Percentiles rank a stretch among this genome's conserved stretches.
Conservation (phyloP, 257 asterid genomes). For the Verbascum thapsus region DNA sequence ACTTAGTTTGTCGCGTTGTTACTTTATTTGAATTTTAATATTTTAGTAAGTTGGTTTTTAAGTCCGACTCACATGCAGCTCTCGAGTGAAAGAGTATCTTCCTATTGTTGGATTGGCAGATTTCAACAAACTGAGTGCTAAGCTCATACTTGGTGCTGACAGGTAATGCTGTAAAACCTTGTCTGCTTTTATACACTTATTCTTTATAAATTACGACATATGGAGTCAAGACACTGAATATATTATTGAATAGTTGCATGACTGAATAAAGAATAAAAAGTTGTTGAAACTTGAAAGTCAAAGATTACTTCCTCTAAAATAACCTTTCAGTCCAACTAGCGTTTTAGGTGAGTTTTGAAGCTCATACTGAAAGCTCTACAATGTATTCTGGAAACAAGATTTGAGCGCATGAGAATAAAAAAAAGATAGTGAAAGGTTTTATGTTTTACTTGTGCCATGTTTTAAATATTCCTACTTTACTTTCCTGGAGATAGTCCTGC, state of each 20-base stretch:
- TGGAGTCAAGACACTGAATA: background rate
- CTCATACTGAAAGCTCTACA: no score
- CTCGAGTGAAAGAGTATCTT: constrained; percentile 84
- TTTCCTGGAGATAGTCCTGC: constrained; percentile 53
- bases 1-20: constrained; percentile 27
- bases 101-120: constrained; percentile 77
- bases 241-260: no score
- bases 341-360: background rate
- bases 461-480: constrained; percentile 1
- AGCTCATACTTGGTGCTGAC: constrained; percentile 78
- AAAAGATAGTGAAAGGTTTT: background rate
- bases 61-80: constrained; percentile 39
- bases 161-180: constrained; percentile 55
- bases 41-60: constrained; percentile 25
- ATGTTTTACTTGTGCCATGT: background rate
- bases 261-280: no score
- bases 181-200: no score
- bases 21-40: background rate
- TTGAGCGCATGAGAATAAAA: background rate
- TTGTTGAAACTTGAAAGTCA: no score
- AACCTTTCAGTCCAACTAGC: no score
- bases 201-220: no score
- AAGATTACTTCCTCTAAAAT: no score
- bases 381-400: no score
- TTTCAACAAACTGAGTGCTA: constrained; percentile 84